A percentile compares a stretch with the other conserved stretches of the same genome.
phyloP scores from a whole-genome alignment of 2,329 filamentous ascomycete genomes.

The Aspergillus amoenus region DNA sequence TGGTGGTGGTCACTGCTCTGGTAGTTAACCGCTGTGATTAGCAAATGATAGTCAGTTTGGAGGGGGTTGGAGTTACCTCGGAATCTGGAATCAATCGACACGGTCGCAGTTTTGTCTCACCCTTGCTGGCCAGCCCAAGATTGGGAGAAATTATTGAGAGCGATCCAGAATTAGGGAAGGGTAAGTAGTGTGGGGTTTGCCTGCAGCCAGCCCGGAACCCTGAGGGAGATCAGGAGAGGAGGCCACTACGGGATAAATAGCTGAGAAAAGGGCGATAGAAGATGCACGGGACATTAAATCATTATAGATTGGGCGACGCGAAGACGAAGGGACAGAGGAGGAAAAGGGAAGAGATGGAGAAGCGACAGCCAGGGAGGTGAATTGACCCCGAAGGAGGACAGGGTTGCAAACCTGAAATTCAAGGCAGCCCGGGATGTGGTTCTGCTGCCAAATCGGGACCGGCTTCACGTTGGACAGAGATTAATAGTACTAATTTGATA shows the following conservation, averaged over 20 bases:
- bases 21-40: slow-evolving; percentile 8
- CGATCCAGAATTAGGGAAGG: slow-evolving; percentile 13
- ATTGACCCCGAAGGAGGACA: not conserved
- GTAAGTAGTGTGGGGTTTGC: slow-evolving; percentile 23
- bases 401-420: slow-evolving; percentile 12
- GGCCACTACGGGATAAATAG: not conserved
- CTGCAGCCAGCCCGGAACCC: slow-evolving; percentile 30
- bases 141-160: slow-evolving; percentile 6
- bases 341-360: not conserved
- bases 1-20: slow-evolving; percentile 11
- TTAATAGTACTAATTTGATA: too few species aligned
- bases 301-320: not conserved
- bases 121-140: slow-evolving; percentile 18
- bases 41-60: not conserved
- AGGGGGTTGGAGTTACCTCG: not conserved
- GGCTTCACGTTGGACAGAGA: not conserved
- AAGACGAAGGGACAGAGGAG: slow-evolving; percentile 12
- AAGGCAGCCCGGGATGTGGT: slow-evolving; percentile 10
- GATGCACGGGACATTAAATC: slow-evolving; percentile 7
- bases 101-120: slow-evolving; percentile 3
- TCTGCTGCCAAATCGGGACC: not conserved
- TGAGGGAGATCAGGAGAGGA: slow-evolving; percentile 6
- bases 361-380: not conserved
- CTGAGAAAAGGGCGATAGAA: not conserved
- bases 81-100: not conserved